phyloP scores from a whole-genome alignment of 2,329 filamentous ascomycete species.

The Erysiphe neolycopersici region DNA sequence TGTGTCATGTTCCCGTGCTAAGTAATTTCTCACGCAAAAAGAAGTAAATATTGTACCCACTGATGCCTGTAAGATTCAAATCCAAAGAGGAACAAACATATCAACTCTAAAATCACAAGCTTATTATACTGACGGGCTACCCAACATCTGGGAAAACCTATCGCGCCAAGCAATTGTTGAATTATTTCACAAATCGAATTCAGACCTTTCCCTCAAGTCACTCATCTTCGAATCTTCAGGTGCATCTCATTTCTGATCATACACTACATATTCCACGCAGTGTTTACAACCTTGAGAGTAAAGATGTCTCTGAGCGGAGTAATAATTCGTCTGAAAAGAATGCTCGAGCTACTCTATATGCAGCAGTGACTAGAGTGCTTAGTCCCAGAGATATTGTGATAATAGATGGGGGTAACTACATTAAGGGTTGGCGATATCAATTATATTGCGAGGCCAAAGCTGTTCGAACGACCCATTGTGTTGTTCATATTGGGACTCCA shows the following conservation, averaged over 20 bases:
- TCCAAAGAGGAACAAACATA: slow-evolving; percentile 6
- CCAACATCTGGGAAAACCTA: slow-evolving; percentile 44
- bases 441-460: slow-evolving; percentile 67
- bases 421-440: slow-evolving; percentile 76
- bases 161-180: slow-evolving; percentile 36
- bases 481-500: slow-evolving; percentile 36
- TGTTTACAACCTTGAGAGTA: slow-evolving; percentile 39
- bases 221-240: slow-evolving; percentile 22
- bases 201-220: slow-evolving; percentile 12
- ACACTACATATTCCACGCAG: slow-evolving; percentile 38
- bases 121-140: slow-evolving; percentile 39
- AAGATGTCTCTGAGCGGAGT: slow-evolving; percentile 34
- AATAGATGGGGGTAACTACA: slow-evolving; percentile 61
- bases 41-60: neutral
- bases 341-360: slow-evolving; percentile 49
- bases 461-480: slow-evolving; percentile 44
- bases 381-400: slow-evolving; percentile 51
- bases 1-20: no score
- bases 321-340: slow-evolving; percentile 59
- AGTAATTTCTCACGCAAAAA: no score
- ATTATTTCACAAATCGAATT: slow-evolving; percentile 32
- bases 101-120: slow-evolving; percentile 17
- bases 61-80: slow-evolving; percentile 26
- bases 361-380: slow-evolving; percentile 50
- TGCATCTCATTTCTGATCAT: slow-evolving; percentile 52